Conservation (phyloP, 2,329 filamentous ascomycete genomes). For the Exophiala sp. region DNA sequence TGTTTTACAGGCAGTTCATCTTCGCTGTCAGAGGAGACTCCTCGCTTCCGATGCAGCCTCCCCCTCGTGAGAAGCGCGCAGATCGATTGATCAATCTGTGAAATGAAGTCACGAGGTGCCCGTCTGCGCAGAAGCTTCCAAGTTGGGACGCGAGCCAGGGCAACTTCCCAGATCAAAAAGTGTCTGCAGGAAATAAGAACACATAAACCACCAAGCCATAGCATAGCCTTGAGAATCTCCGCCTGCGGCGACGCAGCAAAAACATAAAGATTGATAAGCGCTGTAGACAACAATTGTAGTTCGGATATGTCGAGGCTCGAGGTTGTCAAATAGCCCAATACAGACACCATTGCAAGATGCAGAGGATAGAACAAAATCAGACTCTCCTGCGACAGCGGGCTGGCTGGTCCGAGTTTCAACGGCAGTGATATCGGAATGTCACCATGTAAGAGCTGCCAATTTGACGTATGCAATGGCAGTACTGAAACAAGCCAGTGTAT, state of each 20-base stretch:
- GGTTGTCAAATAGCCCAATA: constrained; percentile 76
- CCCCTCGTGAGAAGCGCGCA: constrained; percentile 10
- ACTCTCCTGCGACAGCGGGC: constrained; percentile 52
- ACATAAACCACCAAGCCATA: constrained; percentile 79
- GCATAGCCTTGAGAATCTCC: constrained; percentile 75
- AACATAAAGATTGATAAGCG: constrained; percentile 75
- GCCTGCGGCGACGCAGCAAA: constrained; percentile 78
- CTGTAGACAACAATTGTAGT: constrained; percentile 78
- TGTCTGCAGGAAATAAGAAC: constrained; percentile 70
- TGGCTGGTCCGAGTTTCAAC: constrained; percentile 9
- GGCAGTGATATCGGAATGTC: constrained; percentile 6
- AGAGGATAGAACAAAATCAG: constrained; percentile 72
- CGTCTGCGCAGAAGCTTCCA: constrained; percentile 65
- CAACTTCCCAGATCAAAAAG: constrained; percentile 78
- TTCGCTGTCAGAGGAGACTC: constrained; percentile 16
- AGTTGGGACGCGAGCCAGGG: constrained; percentile 80
- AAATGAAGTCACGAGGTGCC: constrained; percentile 8
- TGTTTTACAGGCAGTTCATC: constrained; percentile 4
- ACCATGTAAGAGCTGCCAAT: background rate
- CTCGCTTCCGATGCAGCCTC: background rate
- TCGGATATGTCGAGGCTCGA: constrained; percentile 86
- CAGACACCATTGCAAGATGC: constrained; percentile 70
- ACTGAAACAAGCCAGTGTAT: constrained; percentile 78
- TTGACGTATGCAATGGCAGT: constrained; percentile 53
- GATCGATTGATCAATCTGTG: constrained; percentile 17